Evolutionary conservation across 192 early-diverging fungal species (phyloP), one percentile per base, ranked within the genome.

Genomic region (Linnemannia schmuckeri): DNA sequence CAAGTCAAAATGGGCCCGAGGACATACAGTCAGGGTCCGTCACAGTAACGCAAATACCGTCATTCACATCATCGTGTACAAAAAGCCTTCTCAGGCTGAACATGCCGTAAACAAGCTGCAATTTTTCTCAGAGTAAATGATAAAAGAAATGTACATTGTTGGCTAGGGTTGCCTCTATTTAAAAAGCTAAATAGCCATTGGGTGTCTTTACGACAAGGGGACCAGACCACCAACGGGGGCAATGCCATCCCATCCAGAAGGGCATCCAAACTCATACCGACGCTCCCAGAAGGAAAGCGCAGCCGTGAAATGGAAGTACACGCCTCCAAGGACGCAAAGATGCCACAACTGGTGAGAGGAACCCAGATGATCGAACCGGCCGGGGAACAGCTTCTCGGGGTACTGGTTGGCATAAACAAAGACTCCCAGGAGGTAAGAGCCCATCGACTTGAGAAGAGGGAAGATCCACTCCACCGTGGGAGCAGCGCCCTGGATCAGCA

Each of bases 331-430:
- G 24, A 93, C 93, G 76, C 89, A 91, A 22, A 92, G 70, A 61
- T 93, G 93, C 93, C 93, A 93, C 47, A 90, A 80, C 70, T 91
- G 91, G 78, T 93, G 93, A 70, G 90, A 91, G 33, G 91, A 90
- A 44, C 93, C 93, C 54, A 88, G 73, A 40, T 85, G 86, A 74
- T 93, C 93, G 88, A 93, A 93, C 24, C 85, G 76, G 18, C 93
- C 93, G 37, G 93, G 93, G 72, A 84, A 92, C 52, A 91, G 80
- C 41, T 89, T 89, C 80, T 93, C 93, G 63, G 93, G 93, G 57
- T 90, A 92, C 18, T 91, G 90, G 70, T 91, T 91, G 10, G 90
- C 92, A 77, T 93, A 92, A 22, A 93, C 84, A 74, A 89, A 86
- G 22, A 93, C 92, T 35, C 92, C 92, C 20, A 88, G 49, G 35